Percentiles rank a stretch among this genome's conserved stretches.
Evolutionary conservation across 1,284 basidiomycete genomes (phyloP).

Genomic region (Ceratobasidium sp.): DNA sequence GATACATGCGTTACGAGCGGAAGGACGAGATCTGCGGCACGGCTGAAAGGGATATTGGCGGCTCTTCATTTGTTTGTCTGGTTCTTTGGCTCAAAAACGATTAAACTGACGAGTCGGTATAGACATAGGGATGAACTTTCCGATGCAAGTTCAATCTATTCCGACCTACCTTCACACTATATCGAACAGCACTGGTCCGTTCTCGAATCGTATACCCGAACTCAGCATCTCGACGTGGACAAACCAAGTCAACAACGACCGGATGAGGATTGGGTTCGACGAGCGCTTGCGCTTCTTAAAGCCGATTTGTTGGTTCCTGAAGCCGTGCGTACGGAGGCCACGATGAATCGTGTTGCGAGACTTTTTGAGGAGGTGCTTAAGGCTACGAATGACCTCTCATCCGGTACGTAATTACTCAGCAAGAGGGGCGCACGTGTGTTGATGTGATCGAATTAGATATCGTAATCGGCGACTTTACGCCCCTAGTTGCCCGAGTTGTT

Average conservation of each 20-base stretch:
- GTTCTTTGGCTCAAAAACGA: not conserved
- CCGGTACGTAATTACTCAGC: constrained; percentile 63
- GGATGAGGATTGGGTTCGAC: constrained; percentile 81
- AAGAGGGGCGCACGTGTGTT: not conserved
- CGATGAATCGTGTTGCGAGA: constrained; percentile 57
- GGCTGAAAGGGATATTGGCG: constrained; percentile 86
- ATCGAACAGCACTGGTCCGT: constrained; percentile 76
- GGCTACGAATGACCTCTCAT: constrained; percentile 67
- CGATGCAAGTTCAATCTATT: constrained; percentile 76
- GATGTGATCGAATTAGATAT: constrained; percentile 66
- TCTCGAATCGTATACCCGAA: constrained; percentile 82
- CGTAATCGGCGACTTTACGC: constrained; percentile 75
- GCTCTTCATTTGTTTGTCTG: constrained; percentile 84
- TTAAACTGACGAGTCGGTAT: constrained; percentile 44
- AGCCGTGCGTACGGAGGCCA: constrained; percentile 14
- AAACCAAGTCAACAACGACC: constrained; percentile 66
- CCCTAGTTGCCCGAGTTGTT: constrained; percentile 67
- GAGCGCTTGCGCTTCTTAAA: constrained; percentile 77
- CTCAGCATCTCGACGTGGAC: constrained; percentile 77
- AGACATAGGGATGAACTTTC: constrained; percentile 77
- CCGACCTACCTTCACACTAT: constrained; percentile 86
- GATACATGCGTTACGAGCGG: constrained; percentile 85
- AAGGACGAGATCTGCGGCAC: constrained; percentile 85
- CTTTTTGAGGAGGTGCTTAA: constrained; percentile 68
- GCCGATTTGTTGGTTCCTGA: constrained; percentile 63